Conservation (phyloP, 345 rosid species). For the Linum lewisii region DNA sequence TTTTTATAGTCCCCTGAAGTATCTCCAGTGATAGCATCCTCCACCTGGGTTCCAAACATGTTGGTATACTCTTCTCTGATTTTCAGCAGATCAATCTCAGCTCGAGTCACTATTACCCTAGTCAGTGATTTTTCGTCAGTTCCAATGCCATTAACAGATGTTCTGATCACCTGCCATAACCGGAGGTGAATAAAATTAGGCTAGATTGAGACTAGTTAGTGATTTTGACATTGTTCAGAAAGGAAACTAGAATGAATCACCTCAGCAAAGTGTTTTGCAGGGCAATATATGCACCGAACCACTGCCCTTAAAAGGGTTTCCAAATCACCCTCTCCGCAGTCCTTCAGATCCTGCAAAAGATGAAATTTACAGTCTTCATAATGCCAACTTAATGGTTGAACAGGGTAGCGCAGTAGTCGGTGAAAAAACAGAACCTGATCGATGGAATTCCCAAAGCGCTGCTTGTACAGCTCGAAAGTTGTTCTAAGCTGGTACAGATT, state of each 20-base stretch:
- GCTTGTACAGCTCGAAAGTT: conserved; percentile 54
- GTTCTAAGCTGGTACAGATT: conserved; percentile 63
- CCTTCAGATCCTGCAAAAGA: conserved; percentile 45
- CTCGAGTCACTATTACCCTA: conserved; percentile 64
- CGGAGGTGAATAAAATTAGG: background rate
- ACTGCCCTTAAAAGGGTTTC: conserved; percentile 38
- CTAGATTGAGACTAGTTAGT: conserved; percentile 3
- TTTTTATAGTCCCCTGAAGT: conserved; percentile 64
- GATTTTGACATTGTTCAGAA: background rate
- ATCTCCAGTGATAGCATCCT: conserved; percentile 55
- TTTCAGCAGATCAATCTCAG: conserved; percentile 71
- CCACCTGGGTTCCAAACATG: conserved; percentile 43
- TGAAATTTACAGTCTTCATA: no score
- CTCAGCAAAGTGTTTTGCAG: conserved; percentile 85
- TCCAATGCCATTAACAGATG: conserved; percentile 55
- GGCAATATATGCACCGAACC: conserved; percentile 49
- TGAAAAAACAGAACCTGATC: conserved; percentile 41
- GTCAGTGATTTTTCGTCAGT: conserved; percentile 82
- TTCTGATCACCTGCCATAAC: conserved; percentile 39
- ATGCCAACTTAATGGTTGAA: no score
- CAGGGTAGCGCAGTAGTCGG: no score
- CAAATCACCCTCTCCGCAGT: conserved; percentile 46
- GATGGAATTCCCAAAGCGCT: conserved; percentile 39
- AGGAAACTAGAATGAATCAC: conserved; percentile 20
- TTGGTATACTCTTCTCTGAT: conserved; percentile 50